Evolutionary conservation across 768 basidiomycete species (phyloP), one percentile per base, ranked within the genome.

Genomic region (Hemileccinum rubropunctum): DNA sequence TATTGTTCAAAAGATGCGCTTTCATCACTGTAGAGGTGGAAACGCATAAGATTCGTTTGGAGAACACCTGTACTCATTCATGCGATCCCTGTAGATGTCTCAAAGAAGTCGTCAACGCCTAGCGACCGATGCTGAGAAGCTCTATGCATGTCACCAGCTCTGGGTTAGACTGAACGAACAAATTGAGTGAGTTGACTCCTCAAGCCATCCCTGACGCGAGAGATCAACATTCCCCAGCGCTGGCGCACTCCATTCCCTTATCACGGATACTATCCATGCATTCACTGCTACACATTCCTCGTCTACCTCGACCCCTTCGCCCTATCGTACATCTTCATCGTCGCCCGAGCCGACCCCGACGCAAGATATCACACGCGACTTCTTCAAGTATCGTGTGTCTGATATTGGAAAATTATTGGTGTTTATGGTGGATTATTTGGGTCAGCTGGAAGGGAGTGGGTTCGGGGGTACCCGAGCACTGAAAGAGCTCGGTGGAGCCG

Each of bases 91-190:
- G 18, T 59, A 95, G 91, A 84, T 95, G 67, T 86, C 93, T 8
- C 91, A 91, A 72, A 67, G 76, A 34, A 82, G 84, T 51, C 81
- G 92, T 17, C 84, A 93, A 58, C 75, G 76, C 23, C 72, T 98
- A 15, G 85, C 83, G 33, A 80, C 77, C 17, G 88, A 97, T 61
- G 91, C 91, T 2, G 95, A 97, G 68, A 91, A 90, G 59, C 74
- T 95, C 15, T 85, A 85, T 53, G 88, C 91, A 2, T 84, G 81
- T 5, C 81, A 85, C 52, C 84, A 88, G 35, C 72, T 97, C 20
- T 97, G 95, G 95, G 51, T 79, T n/a, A 72, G 72, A 56, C 79
- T 90, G 61, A 88, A 88, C 54, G 81, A 84, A 36, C 71, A 80
- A 26, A 72, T 90, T 26, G 73, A 76, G 87, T 87, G 60, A 46